phyloP scores from a whole-genome alignment of 129 eudicot genomes.

The Deinandra increscens region DNA sequence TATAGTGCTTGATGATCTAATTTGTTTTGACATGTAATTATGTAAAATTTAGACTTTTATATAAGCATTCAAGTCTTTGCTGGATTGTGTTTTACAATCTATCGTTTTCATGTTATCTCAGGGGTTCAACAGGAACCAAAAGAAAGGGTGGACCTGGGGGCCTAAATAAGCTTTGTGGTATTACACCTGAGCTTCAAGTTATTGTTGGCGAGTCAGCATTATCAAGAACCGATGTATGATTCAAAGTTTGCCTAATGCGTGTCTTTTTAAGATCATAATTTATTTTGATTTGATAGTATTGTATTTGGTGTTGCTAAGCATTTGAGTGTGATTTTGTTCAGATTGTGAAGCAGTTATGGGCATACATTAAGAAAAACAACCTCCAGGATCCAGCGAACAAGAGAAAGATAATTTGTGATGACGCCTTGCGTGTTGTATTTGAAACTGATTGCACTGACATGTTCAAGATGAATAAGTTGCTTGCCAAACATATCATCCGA shows the following conservation, averaged over 20 bases:
- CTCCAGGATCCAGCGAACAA: conserved; percentile 95
- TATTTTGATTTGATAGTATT: not conserved
- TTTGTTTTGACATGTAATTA: not conserved
- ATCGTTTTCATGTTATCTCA: conserved; percentile 22
- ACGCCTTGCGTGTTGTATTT: conserved; percentile 77
- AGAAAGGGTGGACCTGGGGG: conserved; percentile 98
- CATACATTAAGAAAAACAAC: conserved; percentile 82
- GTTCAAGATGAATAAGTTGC: conserved; percentile 96
- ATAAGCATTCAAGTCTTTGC: not conserved
- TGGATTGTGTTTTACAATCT: not conserved
- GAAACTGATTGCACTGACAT: conserved; percentile 87
- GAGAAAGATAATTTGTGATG: conserved; percentile 93
- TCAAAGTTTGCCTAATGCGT: not conserved
- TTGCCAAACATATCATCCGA: conserved; percentile 76
- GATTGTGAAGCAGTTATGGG: conserved; percentile 97
- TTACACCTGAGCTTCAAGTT: conserved; percentile 80
- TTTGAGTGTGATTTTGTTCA: conserved; percentile 31
- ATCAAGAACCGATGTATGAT: conserved; percentile 84
- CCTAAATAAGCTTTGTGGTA: conserved; percentile 77
- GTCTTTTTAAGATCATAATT: not conserved
- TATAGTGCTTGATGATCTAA: not conserved
- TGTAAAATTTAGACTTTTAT: not conserved
- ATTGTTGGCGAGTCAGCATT: conserved; percentile 78
- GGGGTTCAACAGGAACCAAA: conserved; percentile 61
- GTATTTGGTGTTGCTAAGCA: conserved; percentile 14